Evolutionary conservation across 768 basidiomycete genomes (phyloP).

Genomic region (Tylopilus subfusipes): DNA sequence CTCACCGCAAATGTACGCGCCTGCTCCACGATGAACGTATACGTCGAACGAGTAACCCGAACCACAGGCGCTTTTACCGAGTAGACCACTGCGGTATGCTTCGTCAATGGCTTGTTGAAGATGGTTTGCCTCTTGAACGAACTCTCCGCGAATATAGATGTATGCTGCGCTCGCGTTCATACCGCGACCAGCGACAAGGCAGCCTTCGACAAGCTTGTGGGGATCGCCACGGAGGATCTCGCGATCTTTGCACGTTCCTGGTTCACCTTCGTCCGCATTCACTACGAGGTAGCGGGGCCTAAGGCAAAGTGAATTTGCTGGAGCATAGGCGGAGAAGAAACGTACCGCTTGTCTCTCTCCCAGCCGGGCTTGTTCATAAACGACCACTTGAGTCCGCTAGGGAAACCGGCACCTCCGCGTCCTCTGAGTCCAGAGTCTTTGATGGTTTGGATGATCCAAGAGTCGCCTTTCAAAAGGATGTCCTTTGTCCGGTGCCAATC

Average conservation of each 20-base stretch:
- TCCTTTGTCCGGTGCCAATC: constrained; percentile 99
- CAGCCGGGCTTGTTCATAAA: constrained; percentile 99
- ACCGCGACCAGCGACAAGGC: constrained; percentile 90
- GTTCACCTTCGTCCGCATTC: constrained; percentile 98
- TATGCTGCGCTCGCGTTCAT: constrained; percentile 99
- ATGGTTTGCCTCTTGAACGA: constrained; percentile 91
- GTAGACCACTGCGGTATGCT: constrained; percentile 83
- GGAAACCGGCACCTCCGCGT: constrained; percentile 95
- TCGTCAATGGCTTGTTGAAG: constrained; percentile 94
- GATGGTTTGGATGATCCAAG: constrained; percentile 94
- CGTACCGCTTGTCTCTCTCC: constrained; percentile 86
- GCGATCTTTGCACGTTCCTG: constrained; percentile 98
- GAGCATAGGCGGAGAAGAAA: background rate
- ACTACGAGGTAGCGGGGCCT: constrained; percentile 96
- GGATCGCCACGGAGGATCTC: constrained; percentile 98
- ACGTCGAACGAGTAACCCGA: constrained; percentile 95
- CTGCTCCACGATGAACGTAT: constrained; percentile 97
- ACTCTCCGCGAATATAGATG: constrained; percentile 99
- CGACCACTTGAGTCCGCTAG: constrained; percentile 94
- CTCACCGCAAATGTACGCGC: constrained; percentile 98
- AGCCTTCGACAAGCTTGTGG: constrained; percentile 97
- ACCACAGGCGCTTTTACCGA: constrained; percentile 90
- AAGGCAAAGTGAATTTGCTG: background rate
- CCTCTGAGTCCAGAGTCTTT: constrained; percentile 96
- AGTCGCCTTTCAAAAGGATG: constrained; percentile 90